These are phyloP conservation scores for Fusarium zealandicum DNA, from an alignment of 2,329 filamentous ascomycete species.

Conservation along the genomic window DNA sequence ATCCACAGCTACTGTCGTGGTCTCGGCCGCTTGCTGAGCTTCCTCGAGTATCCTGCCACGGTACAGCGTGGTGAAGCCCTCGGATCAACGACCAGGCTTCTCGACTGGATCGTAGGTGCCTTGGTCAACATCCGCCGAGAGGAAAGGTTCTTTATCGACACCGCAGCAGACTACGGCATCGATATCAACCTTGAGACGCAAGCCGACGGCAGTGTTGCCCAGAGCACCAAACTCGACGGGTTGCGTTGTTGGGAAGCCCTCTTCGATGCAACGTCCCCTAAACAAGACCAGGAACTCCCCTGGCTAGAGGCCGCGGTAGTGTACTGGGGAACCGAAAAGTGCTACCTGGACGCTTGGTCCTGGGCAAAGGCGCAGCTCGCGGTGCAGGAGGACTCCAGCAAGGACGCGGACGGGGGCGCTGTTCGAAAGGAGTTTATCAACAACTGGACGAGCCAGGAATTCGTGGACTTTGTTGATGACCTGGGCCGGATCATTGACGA, in stretches of 20 bases:
- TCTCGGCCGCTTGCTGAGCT: conserved; percentile 68
- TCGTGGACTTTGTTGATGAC: conserved; percentile 64
- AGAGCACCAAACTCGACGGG: conserved; percentile 49
- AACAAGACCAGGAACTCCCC: conserved; percentile 52
- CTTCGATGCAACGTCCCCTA: conserved; percentile 60
- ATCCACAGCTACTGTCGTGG: conserved; percentile 74
- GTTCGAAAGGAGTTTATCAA: conserved; percentile 70
- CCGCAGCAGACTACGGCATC: conserved; percentile 66
- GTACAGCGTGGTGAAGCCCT: conserved; percentile 9
- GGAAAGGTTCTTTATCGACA: conserved; percentile 71
- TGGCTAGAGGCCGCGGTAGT: conserved; percentile 73
- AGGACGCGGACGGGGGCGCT: conserved; percentile 70
- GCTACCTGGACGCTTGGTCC: conserved; percentile 67
- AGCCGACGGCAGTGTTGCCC: conserved; percentile 33
- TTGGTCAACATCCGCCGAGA: conserved; percentile 72
- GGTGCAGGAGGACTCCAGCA: conserved; percentile 20
- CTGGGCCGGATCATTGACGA: conserved; percentile 64
- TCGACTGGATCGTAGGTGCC: conserved; percentile 69
- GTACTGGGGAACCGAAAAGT: conserved; percentile 79
- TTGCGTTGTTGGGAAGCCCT: conserved; percentile 54
- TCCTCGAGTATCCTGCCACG: conserved; percentile 61
- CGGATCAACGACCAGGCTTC: conserved; percentile 60
- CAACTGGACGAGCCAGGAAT: conserved; percentile 71
- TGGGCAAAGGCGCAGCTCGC: conserved; percentile 53
- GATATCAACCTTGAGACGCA: conserved; percentile 50